Evolutionary conservation across 2,329 filamentous ascomycete species (phyloP).

Genomic region (Neofusicoccum laricinum): DNA sequence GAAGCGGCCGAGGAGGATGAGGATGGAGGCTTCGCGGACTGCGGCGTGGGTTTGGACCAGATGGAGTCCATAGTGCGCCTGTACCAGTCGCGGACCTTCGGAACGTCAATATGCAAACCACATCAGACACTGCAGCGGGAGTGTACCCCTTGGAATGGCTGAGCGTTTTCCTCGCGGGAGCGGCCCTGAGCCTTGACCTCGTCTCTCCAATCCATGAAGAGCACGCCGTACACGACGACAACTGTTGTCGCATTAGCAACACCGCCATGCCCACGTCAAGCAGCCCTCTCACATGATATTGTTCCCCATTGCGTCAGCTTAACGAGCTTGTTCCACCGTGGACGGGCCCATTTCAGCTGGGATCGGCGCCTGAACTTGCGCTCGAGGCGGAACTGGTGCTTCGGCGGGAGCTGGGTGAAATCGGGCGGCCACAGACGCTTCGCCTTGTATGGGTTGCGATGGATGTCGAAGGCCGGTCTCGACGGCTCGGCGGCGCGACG

Average conservation of each 20-base stretch:
- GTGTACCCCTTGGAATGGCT: slow-evolving; percentile 20
- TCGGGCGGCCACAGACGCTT: slow-evolving; percentile 78
- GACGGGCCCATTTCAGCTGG: slow-evolving; percentile 59
- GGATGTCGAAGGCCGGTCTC: slow-evolving; percentile 37
- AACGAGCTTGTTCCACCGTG: slow-evolving; percentile 63
- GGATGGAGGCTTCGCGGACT: not conserved
- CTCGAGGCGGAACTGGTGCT: slow-evolving; percentile 76
- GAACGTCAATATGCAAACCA: slow-evolving; percentile 9
- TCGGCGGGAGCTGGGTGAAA: slow-evolving; percentile 65
- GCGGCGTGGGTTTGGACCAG: slow-evolving; percentile 20
- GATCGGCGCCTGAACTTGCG: slow-evolving; percentile 73
- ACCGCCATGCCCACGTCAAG: slow-evolving; percentile 28
- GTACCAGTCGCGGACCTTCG: slow-evolving; percentile 25
- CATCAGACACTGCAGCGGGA: not conserved
- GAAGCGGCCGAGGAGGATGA: not conserved
- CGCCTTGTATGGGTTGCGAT: slow-evolving; percentile 59
- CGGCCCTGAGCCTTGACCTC: slow-evolving; percentile 4
- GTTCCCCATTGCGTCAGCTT: slow-evolving; percentile 63
- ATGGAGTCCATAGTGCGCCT: slow-evolving; percentile 21
- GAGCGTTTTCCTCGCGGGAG: not conserved
- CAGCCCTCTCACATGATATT: slow-evolving; percentile 49
- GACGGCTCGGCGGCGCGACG: slow-evolving; percentile 38
- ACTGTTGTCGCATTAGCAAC: slow-evolving; percentile 38
- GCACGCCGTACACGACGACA: slow-evolving; percentile 55
- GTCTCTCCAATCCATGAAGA: slow-evolving; percentile 58